These are phyloP conservation scores for Trichoderma cornu-damae DNA, from an alignment of 2,329 filamentous ascomycete genomes.

Conservation along the genomic window DNA sequence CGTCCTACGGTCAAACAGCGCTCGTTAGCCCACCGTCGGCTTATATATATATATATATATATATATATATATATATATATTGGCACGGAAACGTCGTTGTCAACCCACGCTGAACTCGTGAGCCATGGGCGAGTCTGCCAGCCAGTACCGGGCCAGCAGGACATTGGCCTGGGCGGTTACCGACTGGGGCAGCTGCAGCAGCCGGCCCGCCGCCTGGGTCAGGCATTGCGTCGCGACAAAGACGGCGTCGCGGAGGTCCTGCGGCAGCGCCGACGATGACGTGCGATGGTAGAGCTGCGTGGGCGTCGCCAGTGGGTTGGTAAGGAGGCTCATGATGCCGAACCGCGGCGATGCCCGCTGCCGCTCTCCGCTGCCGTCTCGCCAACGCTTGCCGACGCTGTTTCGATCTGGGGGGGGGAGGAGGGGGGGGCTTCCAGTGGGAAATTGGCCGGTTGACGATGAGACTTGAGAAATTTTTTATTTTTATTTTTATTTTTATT, in stretches of 20 bases:
- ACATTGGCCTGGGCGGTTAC: conserved; percentile 82
- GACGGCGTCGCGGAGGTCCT: conserved; percentile 65
- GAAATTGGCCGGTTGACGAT: no score
- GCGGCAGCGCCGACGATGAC: conserved; percentile 54
- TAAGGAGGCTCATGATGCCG: conserved; percentile 52
- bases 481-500: no score
- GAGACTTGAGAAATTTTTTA: no score
- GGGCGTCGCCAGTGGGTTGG: conserved; percentile 68
- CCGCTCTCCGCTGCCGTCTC: neutral
- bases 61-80: no score
- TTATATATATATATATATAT: no score
- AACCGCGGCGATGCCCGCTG: neutral
- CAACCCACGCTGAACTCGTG: conserved; percentile 52
- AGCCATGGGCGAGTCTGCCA: conserved; percentile 51
- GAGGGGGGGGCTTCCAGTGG: no score
- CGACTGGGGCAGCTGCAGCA: conserved; percentile 80
- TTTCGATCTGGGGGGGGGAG: no score
- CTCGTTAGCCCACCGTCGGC: no score
- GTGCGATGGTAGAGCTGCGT: conserved; percentile 59
- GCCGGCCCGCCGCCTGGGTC: conserved; percentile 71
- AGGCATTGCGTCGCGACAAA: conserved; percentile 67
- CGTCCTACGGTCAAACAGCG: conserved; percentile 50
- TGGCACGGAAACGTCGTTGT: neutral
- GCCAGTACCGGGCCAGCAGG: conserved; percentile 75
- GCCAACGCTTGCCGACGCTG: no score